These are phyloP conservation scores for Diplodia corticola DNA, from an alignment of 2,329 filamentous ascomycete genomes.

Conservation along the genomic window DNA sequence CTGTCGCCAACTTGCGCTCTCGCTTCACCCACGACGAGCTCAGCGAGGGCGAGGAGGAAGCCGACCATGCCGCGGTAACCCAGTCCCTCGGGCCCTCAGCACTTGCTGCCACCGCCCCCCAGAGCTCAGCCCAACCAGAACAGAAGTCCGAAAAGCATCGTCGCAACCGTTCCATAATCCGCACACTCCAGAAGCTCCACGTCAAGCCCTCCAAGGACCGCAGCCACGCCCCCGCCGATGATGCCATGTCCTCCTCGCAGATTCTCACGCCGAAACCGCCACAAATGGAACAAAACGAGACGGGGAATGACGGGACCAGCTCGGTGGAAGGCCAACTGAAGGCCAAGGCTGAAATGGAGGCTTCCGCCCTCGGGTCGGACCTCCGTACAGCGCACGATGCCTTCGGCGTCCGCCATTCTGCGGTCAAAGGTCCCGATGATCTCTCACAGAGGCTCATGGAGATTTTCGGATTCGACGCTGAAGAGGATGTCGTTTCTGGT, in stretches of 20 bases:
- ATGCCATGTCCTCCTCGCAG: slow-evolving; percentile 55
- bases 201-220: slow-evolving; percentile 35
- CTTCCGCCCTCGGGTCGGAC: slow-evolving; percentile 19
- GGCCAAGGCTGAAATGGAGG: slow-evolving; percentile 24
- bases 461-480: slow-evolving; percentile 64
- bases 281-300: slow-evolving; percentile 32
- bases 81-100: not conserved
- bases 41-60: slow-evolving; percentile 69
- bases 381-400: slow-evolving; percentile 13
- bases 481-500: slow-evolving; percentile 83
- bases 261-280: slow-evolving; percentile 37
- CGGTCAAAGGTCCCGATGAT: not conserved
- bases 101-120: not conserved
- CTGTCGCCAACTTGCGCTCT: slow-evolving; percentile 76
- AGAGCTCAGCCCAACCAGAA: not conserved
- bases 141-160: not conserved
- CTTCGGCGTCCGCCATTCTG: not conserved
- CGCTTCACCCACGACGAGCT: slow-evolving; percentile 71
- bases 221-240: slow-evolving; percentile 24
- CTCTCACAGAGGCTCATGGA: slow-evolving; percentile 74
- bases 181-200: slow-evolving; percentile 62
- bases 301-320: slow-evolving; percentile 23
- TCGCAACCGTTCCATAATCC: slow-evolving; percentile 58
- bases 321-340: not conserved
- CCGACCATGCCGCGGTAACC: slow-evolving; percentile 14